Percentiles rank a stretch among this genome's conserved stretches.
Evolutionary conservation across 1,139 yeast genomes (phyloP).

Genomic region (Candida pseudoviswanathii): DNA sequence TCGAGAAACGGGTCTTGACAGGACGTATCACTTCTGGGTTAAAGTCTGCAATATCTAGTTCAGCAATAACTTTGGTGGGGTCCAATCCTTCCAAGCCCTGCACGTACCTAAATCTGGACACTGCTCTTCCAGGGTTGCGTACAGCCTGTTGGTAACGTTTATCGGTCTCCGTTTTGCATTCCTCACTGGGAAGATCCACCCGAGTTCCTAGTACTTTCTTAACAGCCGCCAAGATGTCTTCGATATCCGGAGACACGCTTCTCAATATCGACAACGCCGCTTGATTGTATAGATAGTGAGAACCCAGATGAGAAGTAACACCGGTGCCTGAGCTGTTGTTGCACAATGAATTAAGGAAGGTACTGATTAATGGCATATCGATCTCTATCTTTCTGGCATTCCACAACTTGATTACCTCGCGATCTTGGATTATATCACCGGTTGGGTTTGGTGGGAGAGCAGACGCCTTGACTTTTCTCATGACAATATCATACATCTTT

Average conservation of each 20-base stretch:
- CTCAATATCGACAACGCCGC: constrained; percentile 12
- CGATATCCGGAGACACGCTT: constrained; percentile 30
- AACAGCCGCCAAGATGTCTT: constrained; percentile 21
- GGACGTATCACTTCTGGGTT: constrained; percentile 34
- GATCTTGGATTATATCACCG: not conserved
- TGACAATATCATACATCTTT: constrained; percentile 29
- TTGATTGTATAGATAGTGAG: constrained; percentile 34
- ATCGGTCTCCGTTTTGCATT: constrained; percentile 18
- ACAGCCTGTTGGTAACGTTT: constrained; percentile 15
- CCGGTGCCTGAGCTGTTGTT: constrained; percentile 35
- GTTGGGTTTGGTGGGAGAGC: constrained; percentile 33
- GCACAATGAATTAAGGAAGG: constrained; percentile 33
- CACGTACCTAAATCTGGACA: not conserved
- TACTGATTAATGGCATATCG: constrained; percentile 26
- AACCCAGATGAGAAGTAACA: constrained; percentile 20
- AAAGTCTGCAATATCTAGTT: constrained; percentile 11
- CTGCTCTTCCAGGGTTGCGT: not conserved
- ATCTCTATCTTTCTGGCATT: constrained; percentile 8
- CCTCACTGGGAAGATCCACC: constrained; percentile 7
- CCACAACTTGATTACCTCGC: constrained; percentile 4
- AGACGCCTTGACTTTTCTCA: constrained; percentile 27
- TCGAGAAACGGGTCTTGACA: constrained; percentile 26
- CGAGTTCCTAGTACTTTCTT: constrained; percentile 8
- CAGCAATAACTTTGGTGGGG: constrained; percentile 19
- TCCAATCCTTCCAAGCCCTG: constrained; percentile 9